Evolutionary conservation across 352 stramenopile species (phyloP), one percentile per base, ranked within the genome.

Genomic region (Globisporangium mamillatum): DNA sequence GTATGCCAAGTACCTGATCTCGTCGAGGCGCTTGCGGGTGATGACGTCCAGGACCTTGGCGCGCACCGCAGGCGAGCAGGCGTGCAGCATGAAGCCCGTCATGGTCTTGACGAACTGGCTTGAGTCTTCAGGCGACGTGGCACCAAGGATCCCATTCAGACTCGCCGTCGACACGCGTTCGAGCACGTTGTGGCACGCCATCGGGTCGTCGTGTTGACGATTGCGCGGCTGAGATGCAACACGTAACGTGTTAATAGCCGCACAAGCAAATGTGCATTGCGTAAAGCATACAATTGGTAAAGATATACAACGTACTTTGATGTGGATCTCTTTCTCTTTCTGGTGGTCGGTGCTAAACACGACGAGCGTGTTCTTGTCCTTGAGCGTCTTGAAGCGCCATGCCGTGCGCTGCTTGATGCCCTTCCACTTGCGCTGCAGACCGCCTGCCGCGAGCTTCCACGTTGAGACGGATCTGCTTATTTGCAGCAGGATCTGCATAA

Each of bases 11-110:
- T 70, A 82, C 75, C 46, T 82, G 75, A 95, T 90, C 38, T 95
- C 87, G 22, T 75, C 66, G 5, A 95, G 68, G 24, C 88, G 73
- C 65, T 87, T 63, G 48, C 76, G 79, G 4, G 86, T 89, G 44
- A 95, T 76, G n/a, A 95, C 81, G 56, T 95, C 82, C 50, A 95
- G 76, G 44, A 95, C 81, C 55, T 82, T 86, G 12, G 79, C 72
- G 29, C 88, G 84, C 63, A 91, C 85, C 25, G 69, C 67, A 24
- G 86, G 81, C 9, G 78, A 68, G 36, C 82, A 90, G 36, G 84
- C 82, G 44, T 92, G 82, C 57, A 95, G 76, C 86, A 95, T 93
- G 67, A 95, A 95, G 60, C 84, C 82, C 8, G 87, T 91, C 88
- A 95, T 94, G 20, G 83, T 94, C 63, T 78, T 87, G 71, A 82